Percentiles rank a stretch among this genome's conserved stretches.
Evolutionary conservation across 108 stramenopile genomes (phyloP).

Genomic region (Mediolabrus comicus): DNA sequence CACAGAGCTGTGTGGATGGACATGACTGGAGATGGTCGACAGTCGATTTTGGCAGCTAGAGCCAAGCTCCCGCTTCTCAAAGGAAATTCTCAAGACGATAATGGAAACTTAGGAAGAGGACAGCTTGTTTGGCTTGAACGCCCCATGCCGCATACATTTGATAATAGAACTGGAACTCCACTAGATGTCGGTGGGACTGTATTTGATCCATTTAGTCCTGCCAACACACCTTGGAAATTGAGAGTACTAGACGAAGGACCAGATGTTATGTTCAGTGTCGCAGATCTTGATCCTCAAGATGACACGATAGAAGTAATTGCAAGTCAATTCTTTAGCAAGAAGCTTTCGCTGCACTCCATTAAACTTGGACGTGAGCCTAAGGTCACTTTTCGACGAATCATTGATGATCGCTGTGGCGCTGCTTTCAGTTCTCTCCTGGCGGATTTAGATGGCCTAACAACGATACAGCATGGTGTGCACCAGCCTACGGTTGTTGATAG

Average conservation of each 20-base stretch:
- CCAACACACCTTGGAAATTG: slow-evolving; percentile 82
- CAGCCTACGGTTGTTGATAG: slow-evolving; percentile 57
- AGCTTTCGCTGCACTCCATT: slow-evolving; percentile 84
- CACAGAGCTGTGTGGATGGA: slow-evolving; percentile 92
- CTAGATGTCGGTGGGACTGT: slow-evolving; percentile 78
- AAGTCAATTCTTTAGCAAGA: slow-evolving; percentile 87
- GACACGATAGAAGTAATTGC: slow-evolving; percentile 89
- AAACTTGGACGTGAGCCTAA: slow-evolving; percentile 53
- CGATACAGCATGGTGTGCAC: background rate
- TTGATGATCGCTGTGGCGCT: slow-evolving; percentile 87
- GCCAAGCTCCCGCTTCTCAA: slow-evolving; percentile 58
- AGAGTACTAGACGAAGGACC: slow-evolving; percentile 87
- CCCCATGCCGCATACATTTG: slow-evolving; percentile 68
- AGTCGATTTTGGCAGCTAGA: slow-evolving; percentile 88
- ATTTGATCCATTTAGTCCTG: slow-evolving; percentile 75
- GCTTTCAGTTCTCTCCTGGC: slow-evolving; percentile 87
- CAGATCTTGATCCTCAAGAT: slow-evolving; percentile 84
- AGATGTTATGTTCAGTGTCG: slow-evolving; percentile 96
- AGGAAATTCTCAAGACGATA: slow-evolving; percentile 5
- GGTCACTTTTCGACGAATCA: slow-evolving; percentile 61
- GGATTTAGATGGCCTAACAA: slow-evolving; percentile 64
- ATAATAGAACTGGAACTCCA: slow-evolving; percentile 65
- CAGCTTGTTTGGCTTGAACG: slow-evolving; percentile 87
- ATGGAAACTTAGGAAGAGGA: slow-evolving; percentile 42
- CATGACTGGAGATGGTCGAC: slow-evolving; percentile 86